Evolutionary conservation across 1,284 basidiomycete genomes (phyloP).

Genomic region (Sparassis latifolia): DNA sequence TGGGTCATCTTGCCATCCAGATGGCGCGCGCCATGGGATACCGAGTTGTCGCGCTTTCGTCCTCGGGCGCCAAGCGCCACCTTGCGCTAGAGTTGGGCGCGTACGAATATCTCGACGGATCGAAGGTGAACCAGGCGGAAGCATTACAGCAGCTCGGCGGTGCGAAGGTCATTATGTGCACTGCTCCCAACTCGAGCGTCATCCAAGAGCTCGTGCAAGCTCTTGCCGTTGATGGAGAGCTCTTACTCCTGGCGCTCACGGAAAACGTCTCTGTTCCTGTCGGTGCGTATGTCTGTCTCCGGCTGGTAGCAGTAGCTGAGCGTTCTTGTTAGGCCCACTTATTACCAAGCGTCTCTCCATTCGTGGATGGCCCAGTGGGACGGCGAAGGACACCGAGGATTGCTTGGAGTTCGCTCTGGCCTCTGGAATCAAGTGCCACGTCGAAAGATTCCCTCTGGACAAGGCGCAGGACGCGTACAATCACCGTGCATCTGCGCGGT

Average conservation of each 20-base stretch:
- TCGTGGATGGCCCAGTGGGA: constrained; percentile 19
- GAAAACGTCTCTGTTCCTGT: constrained; percentile 10
- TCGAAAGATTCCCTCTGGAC: constrained; percentile 22
- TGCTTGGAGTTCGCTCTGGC: constrained; percentile 15
- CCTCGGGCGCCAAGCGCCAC: constrained; percentile 19
- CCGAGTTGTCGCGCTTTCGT: constrained; percentile 24
- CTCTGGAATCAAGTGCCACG: constrained; percentile 17
- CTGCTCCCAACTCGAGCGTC: constrained; percentile 17
- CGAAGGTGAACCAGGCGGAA: constrained; percentile 15
- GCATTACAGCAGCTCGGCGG: constrained; percentile 23
- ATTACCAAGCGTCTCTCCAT: constrained; percentile 18
- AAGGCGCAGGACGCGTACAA: constrained; percentile 22
- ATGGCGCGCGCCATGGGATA: constrained; percentile 24
- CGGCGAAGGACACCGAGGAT: constrained; percentile 19
- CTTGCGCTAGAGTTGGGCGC: constrained; percentile 24
- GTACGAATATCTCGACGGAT: constrained; percentile 22
- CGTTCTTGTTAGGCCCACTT: constrained; percentile 10
- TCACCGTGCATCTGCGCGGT: constrained; percentile 16
- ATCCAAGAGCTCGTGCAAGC: constrained; percentile 16
- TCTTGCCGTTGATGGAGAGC: constrained; percentile 18
- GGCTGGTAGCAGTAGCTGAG: constrained; percentile 1
- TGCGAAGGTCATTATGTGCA: constrained; percentile 22
- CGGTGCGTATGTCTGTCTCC: constrained; percentile 7
- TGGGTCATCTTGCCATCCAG: constrained; percentile 28
- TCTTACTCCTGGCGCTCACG: constrained; percentile 18